Conservation (phyloP, 2,329 filamentous ascomycete species). For the Exophiala xenobiotica region DNA sequence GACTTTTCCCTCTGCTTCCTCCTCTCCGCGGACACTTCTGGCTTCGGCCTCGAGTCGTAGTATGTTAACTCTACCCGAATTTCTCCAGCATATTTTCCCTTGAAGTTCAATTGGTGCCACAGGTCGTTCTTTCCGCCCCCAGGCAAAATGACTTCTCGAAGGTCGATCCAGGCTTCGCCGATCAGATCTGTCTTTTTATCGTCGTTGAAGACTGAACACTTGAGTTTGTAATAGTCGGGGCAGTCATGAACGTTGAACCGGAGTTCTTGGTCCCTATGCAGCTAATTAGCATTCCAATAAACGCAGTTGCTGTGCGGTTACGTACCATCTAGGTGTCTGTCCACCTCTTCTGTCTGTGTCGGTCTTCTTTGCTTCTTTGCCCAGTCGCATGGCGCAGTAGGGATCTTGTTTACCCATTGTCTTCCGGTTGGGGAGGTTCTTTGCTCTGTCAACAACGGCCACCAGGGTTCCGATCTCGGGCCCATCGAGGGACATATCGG, state of each 20-base stretch:
- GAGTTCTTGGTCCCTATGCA: slow-evolving; percentile 86
- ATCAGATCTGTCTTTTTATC: slow-evolving; percentile 98
- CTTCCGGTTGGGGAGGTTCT: slow-evolving; percentile 94
- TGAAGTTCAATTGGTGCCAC: slow-evolving; percentile 85
- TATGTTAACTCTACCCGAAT: slow-evolving; percentile 93
- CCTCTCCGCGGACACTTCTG: slow-evolving; percentile 62
- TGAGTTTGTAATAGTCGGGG: slow-evolving; percentile 91
- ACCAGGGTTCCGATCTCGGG: slow-evolving; percentile 92
- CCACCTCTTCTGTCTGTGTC: slow-evolving; percentile 90
- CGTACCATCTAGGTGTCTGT: slow-evolving; percentile 92
- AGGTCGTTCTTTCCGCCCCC: slow-evolving; percentile 92
- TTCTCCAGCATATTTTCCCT: slow-evolving; percentile 93
- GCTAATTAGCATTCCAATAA: slow-evolving; percentile 25
- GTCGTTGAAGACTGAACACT: slow-evolving; percentile 95
- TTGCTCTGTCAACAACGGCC: slow-evolving; percentile 86
- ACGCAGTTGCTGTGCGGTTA: no score
- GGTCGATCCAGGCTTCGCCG: slow-evolving; percentile 85
- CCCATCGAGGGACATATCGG: slow-evolving; percentile 89
- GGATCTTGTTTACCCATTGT: slow-evolving; percentile 98
- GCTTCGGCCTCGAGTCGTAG: slow-evolving; percentile 86
- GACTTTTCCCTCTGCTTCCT: slow-evolving; percentile 46
- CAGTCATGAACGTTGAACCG: slow-evolving; percentile 96
- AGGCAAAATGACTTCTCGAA: slow-evolving; percentile 74
- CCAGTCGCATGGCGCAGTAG: slow-evolving; percentile 88
- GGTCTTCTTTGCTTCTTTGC: slow-evolving; percentile 97